Conservation (phyloP, 1,284 basidiomycete genomes). For the Ustilago crameri region DNA sequence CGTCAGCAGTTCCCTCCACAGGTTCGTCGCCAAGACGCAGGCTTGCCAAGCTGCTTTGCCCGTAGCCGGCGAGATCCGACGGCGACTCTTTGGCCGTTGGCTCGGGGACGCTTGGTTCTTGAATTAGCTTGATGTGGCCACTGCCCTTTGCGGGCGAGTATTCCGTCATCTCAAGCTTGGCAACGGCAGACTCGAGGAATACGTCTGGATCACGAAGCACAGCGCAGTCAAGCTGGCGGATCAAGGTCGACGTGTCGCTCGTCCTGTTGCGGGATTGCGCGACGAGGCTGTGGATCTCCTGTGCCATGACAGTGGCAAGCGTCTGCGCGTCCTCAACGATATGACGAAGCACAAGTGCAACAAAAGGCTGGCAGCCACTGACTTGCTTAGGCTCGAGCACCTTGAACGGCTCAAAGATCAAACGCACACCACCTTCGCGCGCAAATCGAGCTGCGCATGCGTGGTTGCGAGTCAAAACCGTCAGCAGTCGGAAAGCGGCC, state of each 20-base stretch:
- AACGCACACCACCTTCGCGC: constrained; percentile 45
- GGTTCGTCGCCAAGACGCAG: constrained; percentile 73
- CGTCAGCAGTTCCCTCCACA: constrained; percentile 72
- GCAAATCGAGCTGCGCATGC: constrained; percentile 43
- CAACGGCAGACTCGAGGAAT: constrained; percentile 76
- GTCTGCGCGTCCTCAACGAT: constrained; percentile 81
- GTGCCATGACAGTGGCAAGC: constrained; percentile 80
- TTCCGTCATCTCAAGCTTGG: constrained; percentile 59
- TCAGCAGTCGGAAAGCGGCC: constrained; percentile 59
- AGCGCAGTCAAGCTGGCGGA: constrained; percentile 81
- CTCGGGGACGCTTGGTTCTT: constrained; percentile 14
- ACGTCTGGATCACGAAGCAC: constrained; percentile 82
- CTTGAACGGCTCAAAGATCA: constrained; percentile 59
- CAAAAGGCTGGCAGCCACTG: constrained; percentile 79
- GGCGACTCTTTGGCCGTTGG: constrained; percentile 29
- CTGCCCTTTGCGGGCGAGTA: constrained; percentile 48
- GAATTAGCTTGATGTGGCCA: constrained; percentile 42
- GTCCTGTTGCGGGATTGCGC: constrained; percentile 66
- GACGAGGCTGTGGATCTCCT: constrained; percentile 74
- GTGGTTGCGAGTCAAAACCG: constrained; percentile 55
- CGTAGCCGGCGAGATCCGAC: constrained; percentile 47
- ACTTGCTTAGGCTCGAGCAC: constrained; percentile 43
- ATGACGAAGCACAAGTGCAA: constrained; percentile 88
- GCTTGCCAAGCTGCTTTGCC: constrained; percentile 43
- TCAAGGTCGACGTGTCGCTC: constrained; percentile 78